phyloP scores from a whole-genome alignment of 2,329 filamentous ascomycete species.

The Xylariaceae sp. region DNA sequence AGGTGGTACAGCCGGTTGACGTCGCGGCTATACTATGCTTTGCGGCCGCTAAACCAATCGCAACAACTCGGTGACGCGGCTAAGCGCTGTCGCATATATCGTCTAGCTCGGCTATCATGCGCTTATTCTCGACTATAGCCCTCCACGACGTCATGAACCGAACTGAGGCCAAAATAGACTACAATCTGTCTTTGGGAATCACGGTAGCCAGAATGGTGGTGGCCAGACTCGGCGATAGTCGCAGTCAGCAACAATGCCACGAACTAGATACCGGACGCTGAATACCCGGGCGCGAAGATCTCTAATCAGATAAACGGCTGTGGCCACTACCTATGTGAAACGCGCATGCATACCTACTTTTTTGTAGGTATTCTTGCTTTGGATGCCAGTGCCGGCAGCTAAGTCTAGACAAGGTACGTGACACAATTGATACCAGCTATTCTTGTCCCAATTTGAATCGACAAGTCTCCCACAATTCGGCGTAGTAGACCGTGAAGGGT shows the following conservation, averaged over 20 bases:
- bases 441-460: background rate
- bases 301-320: background rate
- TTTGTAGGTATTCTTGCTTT: too few relatives aligned
- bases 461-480: background rate
- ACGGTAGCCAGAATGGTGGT: background rate
- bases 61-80: slow-evolving; percentile 8
- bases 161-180: slow-evolving; percentile 7
- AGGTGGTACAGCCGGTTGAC: slow-evolving; percentile 20
- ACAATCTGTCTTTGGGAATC: background rate
- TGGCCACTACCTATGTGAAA: too few relatives aligned
- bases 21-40: slow-evolving; percentile 19
- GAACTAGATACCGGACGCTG: background rate
- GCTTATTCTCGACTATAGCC: slow-evolving; percentile 12
- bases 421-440: background rate
- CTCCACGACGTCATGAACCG: slow-evolving; percentile 1
- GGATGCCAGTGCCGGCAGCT: background rate
- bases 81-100: slow-evolving; percentile 13
- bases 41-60: slow-evolving; percentile 12
- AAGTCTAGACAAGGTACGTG: slow-evolving; percentile 3
- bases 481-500: background rate
- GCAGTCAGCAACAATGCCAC: background rate
- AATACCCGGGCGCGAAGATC: background rate
- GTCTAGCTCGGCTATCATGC: background rate
- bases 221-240: background rate
- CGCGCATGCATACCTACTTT: too few relatives aligned